These are phyloP conservation scores for Galerina marginata DNA, from an alignment of 768 basidiomycete species.

Conservation along the genomic window DNA sequence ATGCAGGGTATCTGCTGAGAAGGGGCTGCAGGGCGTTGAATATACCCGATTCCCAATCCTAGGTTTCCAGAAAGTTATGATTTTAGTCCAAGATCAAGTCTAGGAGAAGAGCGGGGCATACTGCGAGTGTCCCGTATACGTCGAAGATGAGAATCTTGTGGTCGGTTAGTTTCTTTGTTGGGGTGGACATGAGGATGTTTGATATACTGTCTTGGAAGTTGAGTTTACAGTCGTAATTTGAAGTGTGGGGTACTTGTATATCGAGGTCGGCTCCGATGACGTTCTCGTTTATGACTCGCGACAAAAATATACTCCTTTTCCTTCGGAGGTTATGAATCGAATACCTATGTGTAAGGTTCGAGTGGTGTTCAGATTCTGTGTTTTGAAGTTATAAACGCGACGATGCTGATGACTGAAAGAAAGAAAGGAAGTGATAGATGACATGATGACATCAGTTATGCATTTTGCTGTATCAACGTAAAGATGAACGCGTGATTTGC, in stretches of 20 bases:
- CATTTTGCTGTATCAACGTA: too few species aligned
- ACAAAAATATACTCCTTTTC: too few species aligned
- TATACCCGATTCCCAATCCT: conserved; percentile 81
- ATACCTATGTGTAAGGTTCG: background rate
- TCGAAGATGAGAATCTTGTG: conserved; percentile 71
- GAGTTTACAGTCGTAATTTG: background rate
- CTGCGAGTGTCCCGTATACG: conserved; percentile 76
- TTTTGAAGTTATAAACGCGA: too few species aligned
- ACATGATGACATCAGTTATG: too few species aligned
- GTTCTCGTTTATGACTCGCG: too few species aligned
- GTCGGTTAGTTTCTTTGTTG: conserved; percentile 41
- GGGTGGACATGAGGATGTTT: background rate
- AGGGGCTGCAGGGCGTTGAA: conserved; percentile 59
- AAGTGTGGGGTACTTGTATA: background rate
- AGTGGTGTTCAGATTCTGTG: background rate
- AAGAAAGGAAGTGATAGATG: too few species aligned
- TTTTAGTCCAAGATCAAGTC: background rate
- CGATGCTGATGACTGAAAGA: too few species aligned
- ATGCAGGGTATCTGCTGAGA: conserved; percentile 45
- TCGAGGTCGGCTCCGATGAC: too few species aligned
- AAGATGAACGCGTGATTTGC: too few species aligned
- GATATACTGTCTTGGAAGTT: background rate
- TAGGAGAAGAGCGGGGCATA: conserved; percentile 28
- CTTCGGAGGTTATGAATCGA: too few species aligned
- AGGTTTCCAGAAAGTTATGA: background rate